phyloP scores from a whole-genome alignment of 1,284 basidiomycete species.

The Chondrostereum purpureum region DNA sequence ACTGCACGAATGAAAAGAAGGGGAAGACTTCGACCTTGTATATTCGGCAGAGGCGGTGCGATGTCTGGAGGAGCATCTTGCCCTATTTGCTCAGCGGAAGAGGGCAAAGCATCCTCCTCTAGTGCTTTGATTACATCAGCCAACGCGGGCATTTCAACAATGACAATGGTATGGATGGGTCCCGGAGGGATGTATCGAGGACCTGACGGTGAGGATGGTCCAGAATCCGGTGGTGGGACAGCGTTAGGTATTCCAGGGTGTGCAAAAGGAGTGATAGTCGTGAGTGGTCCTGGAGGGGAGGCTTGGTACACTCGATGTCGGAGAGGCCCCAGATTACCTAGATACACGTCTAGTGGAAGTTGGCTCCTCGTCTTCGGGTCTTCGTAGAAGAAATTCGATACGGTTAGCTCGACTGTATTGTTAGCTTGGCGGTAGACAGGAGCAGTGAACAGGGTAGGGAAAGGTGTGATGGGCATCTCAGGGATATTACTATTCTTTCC shows the following conservation, averaged over 20 bases:
- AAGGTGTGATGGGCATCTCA: constrained; percentile 77
- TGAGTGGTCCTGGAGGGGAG: constrained; percentile 56
- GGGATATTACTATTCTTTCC: constrained; percentile 72
- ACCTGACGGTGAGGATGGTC: constrained; percentile 20
- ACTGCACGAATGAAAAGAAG: constrained; percentile 68
- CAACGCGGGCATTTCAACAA: constrained; percentile 72
- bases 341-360: constrained; percentile 79
- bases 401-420: constrained; percentile 75
- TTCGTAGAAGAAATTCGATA: constrained; percentile 79
- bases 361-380: constrained; percentile 58
- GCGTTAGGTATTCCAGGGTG: constrained; percentile 23
- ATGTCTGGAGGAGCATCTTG: constrained; percentile 28
- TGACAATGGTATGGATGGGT: constrained; percentile 66
- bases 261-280: constrained; percentile 51
- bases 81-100: constrained; percentile 31
- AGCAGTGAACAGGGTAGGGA: constrained; percentile 79
- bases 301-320: constrained; percentile 65
- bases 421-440: constrained; percentile 68
- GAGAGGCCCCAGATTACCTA: constrained; percentile 84
- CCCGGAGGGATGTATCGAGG: constrained; percentile 44
- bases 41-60: constrained; percentile 32
- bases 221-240: constrained; percentile 23
- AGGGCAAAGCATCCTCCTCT: constrained; percentile 55
- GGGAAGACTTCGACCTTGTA: constrained; percentile 60
- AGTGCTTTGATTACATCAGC: constrained; percentile 66